These are phyloP conservation scores for Tetrastigma voinierianum DNA, from an alignment of 164 flowering plant species.

Conservation along the genomic window DNA sequence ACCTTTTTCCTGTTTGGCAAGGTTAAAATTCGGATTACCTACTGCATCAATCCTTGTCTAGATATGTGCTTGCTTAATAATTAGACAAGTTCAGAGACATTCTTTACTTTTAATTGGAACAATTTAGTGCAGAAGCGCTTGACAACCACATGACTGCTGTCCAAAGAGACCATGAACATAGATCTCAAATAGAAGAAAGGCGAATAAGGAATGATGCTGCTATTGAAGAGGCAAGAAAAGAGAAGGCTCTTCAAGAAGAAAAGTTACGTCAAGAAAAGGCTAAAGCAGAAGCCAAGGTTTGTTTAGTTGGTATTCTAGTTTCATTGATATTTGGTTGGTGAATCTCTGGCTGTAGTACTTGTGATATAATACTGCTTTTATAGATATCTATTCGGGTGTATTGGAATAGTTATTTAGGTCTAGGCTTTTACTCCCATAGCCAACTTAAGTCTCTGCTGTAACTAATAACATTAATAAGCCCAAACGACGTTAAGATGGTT, in stretches of 20 bases:
- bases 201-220: constrained; percentile 83
- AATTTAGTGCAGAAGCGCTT: constrained; percentile 74
- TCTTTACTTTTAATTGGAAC: constrained; percentile 10
- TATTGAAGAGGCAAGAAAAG: constrained; percentile 83
- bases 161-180: constrained; percentile 77
- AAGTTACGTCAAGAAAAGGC: constrained; percentile 66
- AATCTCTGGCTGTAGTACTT: not conserved
- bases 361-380: not conserved
- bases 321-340: not conserved
- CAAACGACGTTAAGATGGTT: too few species aligned
- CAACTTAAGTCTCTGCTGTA: too few species aligned
- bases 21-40: too few species aligned
- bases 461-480: too few species aligned
- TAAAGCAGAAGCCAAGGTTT: constrained; percentile 74
- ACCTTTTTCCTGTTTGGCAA: too few species aligned
- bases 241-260: constrained; percentile 71
- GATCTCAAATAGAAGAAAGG: constrained; percentile 86
- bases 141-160: constrained; percentile 83
- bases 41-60: too few species aligned
- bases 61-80: too few species aligned
- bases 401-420: not conserved
- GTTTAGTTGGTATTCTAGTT: constrained; percentile 7
- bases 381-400: not conserved
- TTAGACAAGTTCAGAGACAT: too few species aligned
- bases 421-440: too few species aligned